Base-by-base conservation (phyloP, 805 yeast genomes). In the Yarrowia divulgata region DNA sequence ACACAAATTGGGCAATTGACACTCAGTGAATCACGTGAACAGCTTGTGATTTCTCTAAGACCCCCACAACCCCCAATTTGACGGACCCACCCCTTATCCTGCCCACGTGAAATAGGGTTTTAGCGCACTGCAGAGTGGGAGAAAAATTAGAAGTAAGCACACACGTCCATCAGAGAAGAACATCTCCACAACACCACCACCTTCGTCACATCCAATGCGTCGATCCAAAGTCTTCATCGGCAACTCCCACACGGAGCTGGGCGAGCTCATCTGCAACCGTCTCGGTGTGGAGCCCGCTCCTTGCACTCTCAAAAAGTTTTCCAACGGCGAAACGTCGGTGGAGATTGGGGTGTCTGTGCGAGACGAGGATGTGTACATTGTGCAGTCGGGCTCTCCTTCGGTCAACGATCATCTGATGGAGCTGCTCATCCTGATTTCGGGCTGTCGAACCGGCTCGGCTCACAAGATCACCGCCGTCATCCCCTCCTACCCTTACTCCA, bases 371-470 rank as follows among this genome's bases (percentile, higher is more conserved):
- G 97, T 95, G 35, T 93, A 92, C 77, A 92, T 92, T 73, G 90
- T 94, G 73, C 97, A 93, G 78, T 88, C 93, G 49, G 97, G 97
- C 8, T 90, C 97, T 8, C 89, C 93, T n/a, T 85, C 89, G 67
- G 75, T 88, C 73, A 95, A 95, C 76, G 98, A 95, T 76, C 95
- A 92, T 76, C 91, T 95, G 70, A 95, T 95, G 99, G 99, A 95
- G 80, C 81, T 95, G 72, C 84, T 95, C 76, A 94, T 96, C 71
- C 84, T 95, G 74, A 93, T 95, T 54, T 89, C 96, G 60, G 99
- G 98, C 66, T 94, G 98, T 80, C 88, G 93, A 74, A 97, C 98
- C 71, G 99, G 99, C 10, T 91, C 97, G 13, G 99, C 99, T n/a
- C 90, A 91, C 75, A 93, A 93, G 77, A 93, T 95, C 78, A 95